A percentile compares a stretch with the other conserved stretches of the same genome.
Evolutionary conservation across 306 rosid species (phyloP).

Genomic region (Glycyrrhiza uralensis): DNA sequence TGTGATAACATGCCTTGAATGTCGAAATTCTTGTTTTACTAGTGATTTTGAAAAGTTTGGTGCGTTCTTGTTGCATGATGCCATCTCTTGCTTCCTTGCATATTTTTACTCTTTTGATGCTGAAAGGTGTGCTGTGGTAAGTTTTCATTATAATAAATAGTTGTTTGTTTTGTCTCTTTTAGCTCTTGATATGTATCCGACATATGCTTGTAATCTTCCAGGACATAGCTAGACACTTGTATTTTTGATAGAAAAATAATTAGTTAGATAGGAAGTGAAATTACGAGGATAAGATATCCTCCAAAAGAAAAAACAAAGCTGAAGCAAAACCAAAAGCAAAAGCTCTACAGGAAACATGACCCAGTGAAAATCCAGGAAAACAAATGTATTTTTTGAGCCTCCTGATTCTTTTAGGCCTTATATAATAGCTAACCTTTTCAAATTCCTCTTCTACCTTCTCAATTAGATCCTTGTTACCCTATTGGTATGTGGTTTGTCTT

Average conservation of each 20-base stretch:
- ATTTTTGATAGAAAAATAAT: not conserved
- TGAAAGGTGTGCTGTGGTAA: not conserved
- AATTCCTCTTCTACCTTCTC: not conserved
- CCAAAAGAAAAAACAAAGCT: not conserved
- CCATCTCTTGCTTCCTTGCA: not conserved
- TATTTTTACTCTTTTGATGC: not conserved
- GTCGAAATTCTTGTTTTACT: not conserved
- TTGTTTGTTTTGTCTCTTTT: no score
- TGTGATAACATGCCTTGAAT: not conserved
- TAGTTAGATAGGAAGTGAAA: no score
- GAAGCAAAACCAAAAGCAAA: not conserved
- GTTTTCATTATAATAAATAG: no score
- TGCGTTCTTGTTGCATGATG: not conserved
- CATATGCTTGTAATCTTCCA: not conserved
- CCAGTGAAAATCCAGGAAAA: not conserved
- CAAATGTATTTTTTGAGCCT: not conserved
- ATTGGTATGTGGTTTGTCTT: not conserved
- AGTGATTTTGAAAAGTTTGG: not conserved
- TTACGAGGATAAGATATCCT: not conserved
- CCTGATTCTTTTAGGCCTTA: not conserved
- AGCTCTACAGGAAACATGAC: not conserved
- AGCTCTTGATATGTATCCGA: no score
- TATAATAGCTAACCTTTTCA: not conserved
- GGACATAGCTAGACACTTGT: not conserved
- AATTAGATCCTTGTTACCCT: not conserved